Evolutionary conservation across 352 stramenopile genomes (phyloP), one percentile per base, ranked within the genome.

Genomic region (Phytophthora tubulina): DNA sequence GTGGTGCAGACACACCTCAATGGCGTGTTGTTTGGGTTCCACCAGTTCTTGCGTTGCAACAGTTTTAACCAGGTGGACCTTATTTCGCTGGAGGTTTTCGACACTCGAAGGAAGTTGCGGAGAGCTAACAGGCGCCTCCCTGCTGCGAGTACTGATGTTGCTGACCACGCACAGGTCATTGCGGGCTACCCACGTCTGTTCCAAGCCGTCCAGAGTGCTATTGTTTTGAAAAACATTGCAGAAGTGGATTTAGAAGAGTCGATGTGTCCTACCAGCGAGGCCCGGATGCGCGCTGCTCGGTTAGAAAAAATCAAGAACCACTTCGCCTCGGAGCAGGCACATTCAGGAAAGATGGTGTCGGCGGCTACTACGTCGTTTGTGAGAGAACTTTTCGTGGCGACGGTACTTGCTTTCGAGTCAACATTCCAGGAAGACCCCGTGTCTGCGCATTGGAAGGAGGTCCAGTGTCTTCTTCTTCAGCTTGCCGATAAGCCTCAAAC

Each of bases 31-130:
- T 91, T 86, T 62, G 81, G 79, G 0, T 96, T 96, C 65, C 89
- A 96, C 68, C 70, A 85, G 46, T 92, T 90, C 53, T 70, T 97
- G 67, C 85, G 88, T 21, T 82, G 79, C 68, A 96, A 93, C 48
- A 92, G 79, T 57, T 94, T 95, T 53, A 94, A 94, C 63, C 58
- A 87, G 7, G 75, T 92, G 50, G 88, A 96, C 38, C 50, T 78
- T n/a, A 79, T 95, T 31, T 89, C 85, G 17, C 69, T 91, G 7
- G 85, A 92, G 51, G 82, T 91, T 48, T 95, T 91, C 50, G 85
- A 94, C 41, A 91, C 85, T 31, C 75, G 89, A 62, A 79, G 78
- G 44, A 93, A 90, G 58, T 69, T 90, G 7, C 83, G 73, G 2
- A 79, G 84, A 58, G 42, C 73, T 6, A 82, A 70, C 48, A 80